Conservation (phyloP, 177 flowering plant genomes). For the Telopea speciosissima region DNA sequence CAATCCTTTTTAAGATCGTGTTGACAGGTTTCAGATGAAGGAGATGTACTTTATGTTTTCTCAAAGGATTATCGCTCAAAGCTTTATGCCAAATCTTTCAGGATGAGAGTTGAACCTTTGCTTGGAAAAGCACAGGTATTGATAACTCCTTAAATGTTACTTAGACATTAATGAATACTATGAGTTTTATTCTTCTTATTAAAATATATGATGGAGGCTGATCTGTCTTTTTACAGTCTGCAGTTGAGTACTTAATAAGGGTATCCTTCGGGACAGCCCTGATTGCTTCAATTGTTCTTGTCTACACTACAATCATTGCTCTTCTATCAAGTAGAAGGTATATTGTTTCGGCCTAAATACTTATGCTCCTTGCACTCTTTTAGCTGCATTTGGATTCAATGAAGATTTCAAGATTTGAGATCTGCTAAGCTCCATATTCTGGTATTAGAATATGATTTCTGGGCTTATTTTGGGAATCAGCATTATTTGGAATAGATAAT, state of each 20-base stretch:
- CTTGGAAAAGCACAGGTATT: slow-evolving; percentile 85
- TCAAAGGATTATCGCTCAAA: slow-evolving; percentile 88
- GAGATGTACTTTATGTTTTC: slow-evolving; percentile 93
- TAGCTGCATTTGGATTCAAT: too few relatives aligned
- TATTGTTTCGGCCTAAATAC: not conserved
- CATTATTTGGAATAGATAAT: too few relatives aligned
- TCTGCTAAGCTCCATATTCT: too few relatives aligned
- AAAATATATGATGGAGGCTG: slow-evolving; percentile 8
- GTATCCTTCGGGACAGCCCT: slow-evolving; percentile 96
- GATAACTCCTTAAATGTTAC: slow-evolving; percentile 1
- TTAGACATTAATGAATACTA: not conserved
- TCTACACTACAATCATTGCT: slow-evolving; percentile 80
- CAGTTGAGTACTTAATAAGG: slow-evolving; percentile 68
- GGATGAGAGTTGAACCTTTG: slow-evolving; percentile 75
- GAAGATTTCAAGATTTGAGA: too few relatives aligned
- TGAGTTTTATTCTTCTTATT: not conserved
- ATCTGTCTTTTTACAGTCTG: slow-evolving; percentile 46
- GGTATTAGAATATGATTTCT: too few relatives aligned
- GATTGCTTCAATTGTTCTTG: slow-evolving; percentile 88
- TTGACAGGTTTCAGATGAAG: slow-evolving; percentile 95
- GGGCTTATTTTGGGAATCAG: too few relatives aligned
- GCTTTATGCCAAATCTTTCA: slow-evolving; percentile 82
- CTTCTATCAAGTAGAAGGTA: slow-evolving; percentile 81
- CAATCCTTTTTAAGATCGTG: slow-evolving; percentile 41
- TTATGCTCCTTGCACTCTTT: slow-evolving; percentile 6